Base-by-base conservation (phyloP, 169 alveolate species). In the Plasmodium yoelii region DNA sequence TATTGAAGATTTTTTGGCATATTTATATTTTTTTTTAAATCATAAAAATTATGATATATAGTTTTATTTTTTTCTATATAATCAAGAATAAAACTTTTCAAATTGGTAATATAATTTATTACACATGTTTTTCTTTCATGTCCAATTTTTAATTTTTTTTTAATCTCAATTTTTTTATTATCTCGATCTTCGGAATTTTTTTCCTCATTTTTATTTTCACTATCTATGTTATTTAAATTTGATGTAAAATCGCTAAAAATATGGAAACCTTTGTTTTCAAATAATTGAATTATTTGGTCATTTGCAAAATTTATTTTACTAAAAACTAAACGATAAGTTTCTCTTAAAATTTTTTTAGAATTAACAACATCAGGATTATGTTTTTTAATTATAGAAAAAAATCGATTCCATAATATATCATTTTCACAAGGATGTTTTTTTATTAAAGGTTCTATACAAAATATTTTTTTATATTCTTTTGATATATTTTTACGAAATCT, bases 401-500 rank as follows among this genome's bases (percentile, higher is more conserved):
- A 80, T 55, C 90, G 64, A 10, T 34, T 46, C 90, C 90, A 80
- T 70, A 80, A 26, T n/a, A 80, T 65, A 47, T 80, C 82, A 51
- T 57, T 18, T 10, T 80, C 82, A 67, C 90, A 65, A 2, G 65
- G 61, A 70, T 80, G 82, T 39, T 59, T 80, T 51, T 26, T 80
- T 8, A 65, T 71, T 70, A 80, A 34, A 55, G 65, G 65, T 5
- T 80, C 73, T 61, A 65, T 65, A 13, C 56, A 80, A 65, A 53
- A 80, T 8, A 67, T 10, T 39, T 26, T 59, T 5, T 65, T 75
- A 18, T 71, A 60, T 59, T 94, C 96, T 64, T 94, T 94, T 55
- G 82, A 80, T 22, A 94, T 57, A 61, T 80, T 92, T 18, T 74
- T 44, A 47, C 59, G 74, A 64, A 92, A 94, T 19, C 93, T 53